Conservation (phyloP, 768 basidiomycete genomes). For the Rubroboletus pulcherrimus region DNA sequence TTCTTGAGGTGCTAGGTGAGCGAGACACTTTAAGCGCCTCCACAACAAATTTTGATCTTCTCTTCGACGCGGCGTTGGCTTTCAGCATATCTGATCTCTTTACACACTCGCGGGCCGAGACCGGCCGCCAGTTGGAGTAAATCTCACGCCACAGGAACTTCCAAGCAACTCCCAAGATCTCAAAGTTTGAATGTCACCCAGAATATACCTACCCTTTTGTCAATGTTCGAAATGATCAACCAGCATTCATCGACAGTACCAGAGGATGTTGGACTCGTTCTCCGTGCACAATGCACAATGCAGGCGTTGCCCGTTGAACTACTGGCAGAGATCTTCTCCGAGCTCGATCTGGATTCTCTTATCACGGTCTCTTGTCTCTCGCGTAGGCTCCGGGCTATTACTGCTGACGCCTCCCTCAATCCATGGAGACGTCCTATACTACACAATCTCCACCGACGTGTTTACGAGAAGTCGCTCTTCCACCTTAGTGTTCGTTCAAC, state of each 20-base stretch:
- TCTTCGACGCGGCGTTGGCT: too few species aligned
- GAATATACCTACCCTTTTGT: not conserved
- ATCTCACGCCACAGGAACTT: too few species aligned
- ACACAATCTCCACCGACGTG: conserved; percentile 43
- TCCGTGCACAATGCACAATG: conserved; percentile 14
- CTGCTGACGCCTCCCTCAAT: conserved; percentile 63
- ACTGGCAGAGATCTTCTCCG: conserved; percentile 64
- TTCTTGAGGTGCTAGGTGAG: too few species aligned
- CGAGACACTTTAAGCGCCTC: too few species aligned
- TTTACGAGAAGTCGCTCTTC: conserved; percentile 50
- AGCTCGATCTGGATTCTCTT: conserved; percentile 62
- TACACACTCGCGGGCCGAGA: too few species aligned
- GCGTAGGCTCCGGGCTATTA: conserved; percentile 50
- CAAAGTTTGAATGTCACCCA: not conserved
- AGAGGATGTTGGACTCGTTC: not conserved
- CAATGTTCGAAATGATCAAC: not conserved
- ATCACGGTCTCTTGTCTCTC: conserved; percentile 59
- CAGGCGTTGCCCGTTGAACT: conserved; percentile 73
- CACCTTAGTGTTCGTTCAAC: conserved; percentile 59
- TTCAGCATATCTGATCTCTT: too few species aligned
- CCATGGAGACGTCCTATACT: conserved; percentile 75
- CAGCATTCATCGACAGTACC: not conserved
- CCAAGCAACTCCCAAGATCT: not conserved
- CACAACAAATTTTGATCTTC: too few species aligned
- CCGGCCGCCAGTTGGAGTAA: too few species aligned